Evolutionary conservation across 2,329 filamentous ascomycete genomes (phyloP).

Genomic region (Falciphora oryzae): DNA sequence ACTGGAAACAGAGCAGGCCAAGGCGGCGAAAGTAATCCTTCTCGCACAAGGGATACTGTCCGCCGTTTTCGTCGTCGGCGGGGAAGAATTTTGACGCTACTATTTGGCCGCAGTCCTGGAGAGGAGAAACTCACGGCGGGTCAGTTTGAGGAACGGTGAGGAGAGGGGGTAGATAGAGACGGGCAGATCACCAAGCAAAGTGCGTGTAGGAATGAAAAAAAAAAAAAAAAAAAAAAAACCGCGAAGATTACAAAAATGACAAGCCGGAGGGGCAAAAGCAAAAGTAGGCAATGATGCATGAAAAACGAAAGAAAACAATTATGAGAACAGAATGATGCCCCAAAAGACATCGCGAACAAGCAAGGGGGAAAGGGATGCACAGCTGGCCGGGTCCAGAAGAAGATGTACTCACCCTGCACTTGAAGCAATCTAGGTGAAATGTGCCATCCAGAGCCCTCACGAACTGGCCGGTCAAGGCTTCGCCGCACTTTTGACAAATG

Average conservation of each 20-base stretch:
- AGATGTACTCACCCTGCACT: conserved; percentile 69
- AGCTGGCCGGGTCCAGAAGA: background rate
- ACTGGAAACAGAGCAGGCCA: conserved; percentile 85
- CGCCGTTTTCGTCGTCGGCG: conserved; percentile 81
- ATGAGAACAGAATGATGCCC: background rate
- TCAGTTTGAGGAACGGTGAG: background rate
- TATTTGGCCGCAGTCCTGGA: conserved; percentile 89
- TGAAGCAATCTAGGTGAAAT: conserved; percentile 97
- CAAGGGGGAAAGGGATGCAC: background rate
- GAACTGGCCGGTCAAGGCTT: conserved; percentile 88
- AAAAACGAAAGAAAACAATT: background rate
- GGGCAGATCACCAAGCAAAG: background rate
- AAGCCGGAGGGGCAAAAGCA: background rate
- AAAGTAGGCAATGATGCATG: background rate
- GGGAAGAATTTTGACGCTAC: conserved; percentile 99
- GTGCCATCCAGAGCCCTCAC: conserved; percentile 90
- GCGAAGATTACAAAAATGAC: background rate
- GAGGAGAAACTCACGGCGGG: background rate
- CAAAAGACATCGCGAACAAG: background rate
- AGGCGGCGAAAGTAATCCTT: conserved; percentile 95
- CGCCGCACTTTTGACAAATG: conserved; percentile 80
- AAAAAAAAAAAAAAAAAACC: background rate
- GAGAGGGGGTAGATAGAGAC: background rate
- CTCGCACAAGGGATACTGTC: conserved; percentile 93
- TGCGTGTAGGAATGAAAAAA: background rate